Evolutionary conservation across 2,329 filamentous ascomycete species (phyloP), one percentile per base, ranked within the genome.

Genomic region (Penicillium rolfsii): DNA sequence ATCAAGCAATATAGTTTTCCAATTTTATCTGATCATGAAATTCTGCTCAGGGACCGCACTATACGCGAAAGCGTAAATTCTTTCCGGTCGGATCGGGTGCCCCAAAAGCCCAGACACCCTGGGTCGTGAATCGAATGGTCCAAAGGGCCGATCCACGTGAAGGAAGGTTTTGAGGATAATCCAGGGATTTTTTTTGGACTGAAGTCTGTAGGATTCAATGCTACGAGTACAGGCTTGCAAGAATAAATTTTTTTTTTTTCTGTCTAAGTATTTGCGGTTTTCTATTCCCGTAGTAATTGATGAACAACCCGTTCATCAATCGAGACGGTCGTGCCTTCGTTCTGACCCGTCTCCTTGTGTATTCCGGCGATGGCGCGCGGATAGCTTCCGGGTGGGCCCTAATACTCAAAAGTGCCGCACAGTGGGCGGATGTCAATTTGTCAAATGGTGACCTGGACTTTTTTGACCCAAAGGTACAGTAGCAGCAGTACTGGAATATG

Each of bases 361-460:
- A 40, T 16, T 43, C 19, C 48, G 28, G n/a, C 48, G 12, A 53
- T 40, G 33, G 33, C 26, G 50, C 50, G 50, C 50, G 50, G 50
- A 53, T 40, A 26, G 50, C 50, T 38, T 40, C 50, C 50, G 50
- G 35, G 50, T 53, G 50, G 49, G 49, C 30, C 49, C 49, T 22
- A 52, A 52, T 35, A 40, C 30, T 22, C 50, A 50, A 50, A 49
- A 35, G 48, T 33, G 48, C 30, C 48, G 48, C 30, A 35, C 30
- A 49, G 26, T 50, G n/a, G 46, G 28, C 48, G 26, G n/a, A 35
- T 35, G 26, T 48, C 30, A 50, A 50, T 22, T 50, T 50, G 26
- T 48, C 48, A 50, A 50, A 35, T 50, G n/a, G 9, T 22, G 7
- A 16, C 9, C 14, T 33, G 30, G 30, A 11, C 8, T 33, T 5